Base-by-base conservation (phyloP, 345 rosid genomes). In the Lagerstroemia speciosa region DNA sequence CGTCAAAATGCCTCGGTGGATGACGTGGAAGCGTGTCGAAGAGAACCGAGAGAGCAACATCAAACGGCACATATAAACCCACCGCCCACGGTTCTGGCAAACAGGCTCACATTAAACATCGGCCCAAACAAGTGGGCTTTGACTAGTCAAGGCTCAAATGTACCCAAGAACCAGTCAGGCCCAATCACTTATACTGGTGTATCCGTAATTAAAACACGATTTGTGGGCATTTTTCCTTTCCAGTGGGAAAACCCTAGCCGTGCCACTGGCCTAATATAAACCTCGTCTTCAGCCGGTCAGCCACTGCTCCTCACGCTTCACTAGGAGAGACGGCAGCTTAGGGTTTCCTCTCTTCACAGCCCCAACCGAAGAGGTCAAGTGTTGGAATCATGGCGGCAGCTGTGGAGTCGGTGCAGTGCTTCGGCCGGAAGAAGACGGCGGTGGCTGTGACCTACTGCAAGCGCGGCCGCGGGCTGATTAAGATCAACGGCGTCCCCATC, bases 371-470 rank as follows among this genome's bases (percentile, higher is more conserved):
- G 14, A 29, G 32, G 17, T 20, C 64, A 67, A 69, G 69, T 15
- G 48, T 53, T 22, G 65, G 52, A 17, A 69, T 27, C 66, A 60
- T 57, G 69, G 72, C 66, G 57, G 65, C 81, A 62, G 61, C 71
- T 31, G 38, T 55, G 8, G 81, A 82, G 70, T 83, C 91, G 0
- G 97, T 90, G 0, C 94, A 88, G 69, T 88, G 97, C 78, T 90
- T 86, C 37, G 94, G 94, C 24, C 82, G 92, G 68, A 90, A 90
- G 85, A 90, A 90, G 82, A 90, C 92, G 0, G 97, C 94, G 2
- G 92, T 86, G 0, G 97, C 94, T 0, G 97, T 90, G 29, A 86
- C 94, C 3, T 70, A 88, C 86, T 90, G 97, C 82, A 90, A 88
- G 75, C 82, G 81, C 32, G 97, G 97, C n/a, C 72, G 82, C 6